These are phyloP conservation scores for Pisolithus sp. DNA, from an alignment of 768 basidiomycete species.

Conservation along the genomic window DNA sequence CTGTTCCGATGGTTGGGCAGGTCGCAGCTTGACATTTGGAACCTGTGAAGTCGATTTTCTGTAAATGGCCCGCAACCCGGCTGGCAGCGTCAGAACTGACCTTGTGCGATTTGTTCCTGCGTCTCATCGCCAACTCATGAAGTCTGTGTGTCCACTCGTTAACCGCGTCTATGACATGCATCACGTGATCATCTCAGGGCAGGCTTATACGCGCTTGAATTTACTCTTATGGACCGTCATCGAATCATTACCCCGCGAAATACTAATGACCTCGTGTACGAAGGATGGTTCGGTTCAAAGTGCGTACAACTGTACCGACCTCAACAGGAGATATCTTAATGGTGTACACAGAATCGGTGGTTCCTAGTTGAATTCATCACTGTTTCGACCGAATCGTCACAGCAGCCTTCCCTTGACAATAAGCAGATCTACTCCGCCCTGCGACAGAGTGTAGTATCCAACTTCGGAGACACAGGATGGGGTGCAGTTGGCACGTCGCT, in stretches of 20 bases:
- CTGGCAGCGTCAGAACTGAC: conserved; percentile 21
- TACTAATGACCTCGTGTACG: no score
- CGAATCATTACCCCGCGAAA: no score
- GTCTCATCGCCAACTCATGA: conserved; percentile 31
- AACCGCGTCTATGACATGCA: neutral
- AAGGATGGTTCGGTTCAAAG: neutral
- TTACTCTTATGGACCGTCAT: no score
- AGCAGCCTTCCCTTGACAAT: conserved; percentile 37
- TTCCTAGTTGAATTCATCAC: conserved; percentile 79
- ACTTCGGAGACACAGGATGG: conserved; percentile 87
- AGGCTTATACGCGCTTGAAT: conserved; percentile 9
- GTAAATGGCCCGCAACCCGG: neutral
- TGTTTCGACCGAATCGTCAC: conserved; percentile 19
- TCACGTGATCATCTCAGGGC: conserved; percentile 24
- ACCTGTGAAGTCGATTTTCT: conserved; percentile 39
- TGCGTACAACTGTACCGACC: neutral
- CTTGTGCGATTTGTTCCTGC: conserved; percentile 64
- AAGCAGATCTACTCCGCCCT: conserved; percentile 65
- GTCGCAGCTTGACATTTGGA: conserved; percentile 77
- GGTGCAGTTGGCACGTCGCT: conserved; percentile 70
- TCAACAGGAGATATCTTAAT: neutral
- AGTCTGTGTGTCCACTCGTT: neutral
- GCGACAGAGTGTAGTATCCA: conserved; percentile 57
- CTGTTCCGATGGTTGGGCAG: conserved; percentile 38
- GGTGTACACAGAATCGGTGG: conserved; percentile 67